Percentiles rank a stretch among this genome's conserved stretches.
Evolutionary conservation across 768 basidiomycete species (phyloP).

Genomic region (Pisolithus marmoratus): DNA sequence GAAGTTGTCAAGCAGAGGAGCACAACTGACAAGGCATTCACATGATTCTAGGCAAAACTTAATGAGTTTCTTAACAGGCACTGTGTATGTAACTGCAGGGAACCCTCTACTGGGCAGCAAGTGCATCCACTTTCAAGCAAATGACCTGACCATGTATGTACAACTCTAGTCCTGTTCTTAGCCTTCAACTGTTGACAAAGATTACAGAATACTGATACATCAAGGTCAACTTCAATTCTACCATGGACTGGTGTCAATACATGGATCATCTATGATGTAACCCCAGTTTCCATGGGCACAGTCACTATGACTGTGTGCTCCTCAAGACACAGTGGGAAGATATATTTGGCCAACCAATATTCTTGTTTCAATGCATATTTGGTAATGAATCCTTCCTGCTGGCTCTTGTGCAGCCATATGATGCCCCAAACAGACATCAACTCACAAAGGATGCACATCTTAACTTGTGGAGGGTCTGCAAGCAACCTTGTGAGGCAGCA

Average conservation of each 20-base stretch:
- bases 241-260: constrained; percentile 21
- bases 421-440: neutral
- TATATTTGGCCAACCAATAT: constrained; percentile 14
- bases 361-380: constrained; percentile 14
- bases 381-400: neutral
- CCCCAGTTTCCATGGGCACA: constrained; percentile 22
- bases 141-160: neutral
- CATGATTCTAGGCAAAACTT: neutral
- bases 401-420: neutral
- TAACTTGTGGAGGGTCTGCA: neutral
- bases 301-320: constrained; percentile 18
- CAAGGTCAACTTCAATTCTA: constrained; percentile 23
- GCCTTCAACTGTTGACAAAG: constrained; percentile 4
- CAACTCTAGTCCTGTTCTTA: no score
- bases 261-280: constrained; percentile 25
- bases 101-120: neutral
- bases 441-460: neutral
- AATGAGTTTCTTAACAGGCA: neutral
- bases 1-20: neutral
- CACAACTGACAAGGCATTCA: neutral
- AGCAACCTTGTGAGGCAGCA: neutral
- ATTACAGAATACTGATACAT: constrained; percentile 21
- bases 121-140: neutral
- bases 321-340: neutral
- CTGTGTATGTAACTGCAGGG: neutral